Evolutionary conservation across 129 eudicot genomes (phyloP).

Genomic region (Daucus carota): DH1_v3.0 NC_030389.2:43107501-43108000

Average conservation of each 20-base stretch:
- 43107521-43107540: slow-evolving; percentile 45
- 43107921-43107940: slow-evolving; percentile 76
- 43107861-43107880: slow-evolving; percentile 74
- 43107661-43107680: slow-evolving; percentile 64
- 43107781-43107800: slow-evolving; percentile 70
- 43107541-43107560: slow-evolving; percentile 75
- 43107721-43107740: slow-evolving; percentile 55
- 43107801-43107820: slow-evolving; percentile 73
- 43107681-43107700: slow-evolving; percentile 69
- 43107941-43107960: slow-evolving; percentile 66
- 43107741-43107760: slow-evolving; percentile 60
- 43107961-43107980: slow-evolving; percentile 64
- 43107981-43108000: slow-evolving; percentile 54
- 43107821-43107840: slow-evolving; percentile 68
- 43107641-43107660: slow-evolving; percentile 66
- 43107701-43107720: slow-evolving; percentile 74
- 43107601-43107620: slow-evolving; percentile 72
- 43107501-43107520: slow-evolving; percentile 62
- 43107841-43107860: slow-evolving; percentile 61
- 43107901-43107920: slow-evolving; percentile 52
- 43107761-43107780: slow-evolving; percentile 54
- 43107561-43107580: slow-evolving; percentile 58
- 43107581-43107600: slow-evolving; percentile 60
- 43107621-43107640: slow-evolving; percentile 78
- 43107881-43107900: slow-evolving; percentile 48